Conservation (phyloP, 495 filamentous ascomycete species). For the Acidomyces sp. region DNA sequence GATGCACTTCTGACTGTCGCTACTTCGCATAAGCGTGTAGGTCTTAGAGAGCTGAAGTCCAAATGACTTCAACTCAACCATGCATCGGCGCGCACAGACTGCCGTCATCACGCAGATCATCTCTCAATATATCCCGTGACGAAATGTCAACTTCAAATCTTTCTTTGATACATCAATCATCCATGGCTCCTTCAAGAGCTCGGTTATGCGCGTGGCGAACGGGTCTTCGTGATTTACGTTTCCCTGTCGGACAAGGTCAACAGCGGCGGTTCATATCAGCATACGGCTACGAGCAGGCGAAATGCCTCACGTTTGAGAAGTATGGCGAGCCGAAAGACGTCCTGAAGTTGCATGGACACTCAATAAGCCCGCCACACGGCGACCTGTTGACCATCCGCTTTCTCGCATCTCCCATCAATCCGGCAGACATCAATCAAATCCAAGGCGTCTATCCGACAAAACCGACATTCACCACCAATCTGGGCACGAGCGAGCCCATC, state of each 20-base stretch:
- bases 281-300: conserved; percentile 95
- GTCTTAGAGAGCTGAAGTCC: too few relatives aligned
- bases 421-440: conserved; percentile 91
- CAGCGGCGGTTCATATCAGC: conserved; percentile 44
- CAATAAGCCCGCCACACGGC: conserved; percentile 30
- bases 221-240: too few relatives aligned
- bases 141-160: too few relatives aligned
- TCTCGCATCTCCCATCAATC: conserved; percentile 86
- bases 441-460: conserved; percentile 91
- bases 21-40: too few relatives aligned
- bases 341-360: conserved; percentile 37
- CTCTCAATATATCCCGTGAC: too few relatives aligned
- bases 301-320: conserved; percentile 71
- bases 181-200: background rate
- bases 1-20: too few relatives aligned
- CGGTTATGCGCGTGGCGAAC: background rate
- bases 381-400: conserved; percentile 49
- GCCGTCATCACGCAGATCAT: too few relatives aligned
- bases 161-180: too few relatives aligned
- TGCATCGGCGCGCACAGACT: too few relatives aligned
- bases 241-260: too few relatives aligned
- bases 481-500: conserved; percentile 60
- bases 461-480: conserved; percentile 54
- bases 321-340: conserved; percentile 80
- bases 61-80: too few relatives aligned